Base-by-base conservation (phyloP, 148 eudicot species). In the Arbutus unedo region DNA sequence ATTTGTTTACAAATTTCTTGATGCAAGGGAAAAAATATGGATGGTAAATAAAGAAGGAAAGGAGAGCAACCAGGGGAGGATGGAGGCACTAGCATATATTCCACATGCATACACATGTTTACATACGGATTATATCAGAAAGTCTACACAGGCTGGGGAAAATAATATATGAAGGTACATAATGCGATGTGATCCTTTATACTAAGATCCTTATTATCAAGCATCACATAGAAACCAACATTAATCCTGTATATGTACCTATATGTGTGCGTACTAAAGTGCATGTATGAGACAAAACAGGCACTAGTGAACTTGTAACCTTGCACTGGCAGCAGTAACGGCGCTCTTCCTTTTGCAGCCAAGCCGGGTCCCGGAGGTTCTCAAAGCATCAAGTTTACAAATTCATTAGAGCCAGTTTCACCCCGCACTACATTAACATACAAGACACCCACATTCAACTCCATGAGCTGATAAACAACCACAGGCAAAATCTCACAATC, bases 361-460 rank as follows among this genome's bases (percentile, higher is more conserved):
- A 23, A 66, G 43, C 5, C 0, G 41, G 71, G 41, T 3, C 4
- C 43, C 0, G 71, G 41, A 66, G 11, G 16, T 23, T 41, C 38
- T 66, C 71, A 66, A 66, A 66, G 11, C 15, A 31, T 66, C 71
- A 66, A 66, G 71, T 25, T 66, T 66, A 16, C 71, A 66, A 64
- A 66, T 66, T 25, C 44, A 66, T 66, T 31, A 66, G 67, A 7
- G 31, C 38, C 31, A 5, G 16, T 59, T 59, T 19, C 23, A 59
- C 19, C 71, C 71, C 2, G 43, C 43, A 64, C 71, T 66, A 66
- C 44, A 25, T 66, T 64, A 66, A 66, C 7, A 43, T 11, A 66
- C 16, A 25, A 0, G 44, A 66, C 71, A 66, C 44, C 38, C 71
- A 66, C 10, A 66, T 31, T 10, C 16, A 66, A 66, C 0, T 38